Base-by-base conservation (phyloP, 129 eudicot species). In the Flaveria robusta region DNA sequence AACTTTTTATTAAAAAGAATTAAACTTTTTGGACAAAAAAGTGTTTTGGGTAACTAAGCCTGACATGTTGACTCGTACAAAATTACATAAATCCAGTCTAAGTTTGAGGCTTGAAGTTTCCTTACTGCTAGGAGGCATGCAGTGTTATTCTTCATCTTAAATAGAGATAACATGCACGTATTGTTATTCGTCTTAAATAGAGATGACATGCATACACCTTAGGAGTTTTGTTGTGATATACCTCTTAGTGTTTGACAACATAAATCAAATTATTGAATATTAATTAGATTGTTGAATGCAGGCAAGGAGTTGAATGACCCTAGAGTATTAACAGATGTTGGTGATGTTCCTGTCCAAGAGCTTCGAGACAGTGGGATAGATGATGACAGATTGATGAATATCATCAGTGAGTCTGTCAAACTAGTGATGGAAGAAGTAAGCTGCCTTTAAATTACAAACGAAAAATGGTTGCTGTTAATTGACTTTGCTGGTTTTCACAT, bases 321-420 rank as follows among this genome's bases (percentile, higher is more conserved):
- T 26, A 74, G 96, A 45, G 88, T 93, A 50, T 87, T 93, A 69
- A 88, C 98, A n/a, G 98, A 93, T 83, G 97, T 93, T 60, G 98
- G 98, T 72, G 98, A 93, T 87, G 91, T 93, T 71, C 97, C 97
- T 54, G 85, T 93, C 63, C 97, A 93, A 79, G 98, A 93, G 86
- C 85, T 93, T 67, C 86, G 98, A 82, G 98, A 88, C 68, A 88
- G 97, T 85, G 97, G 96, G 34, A 81, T 93, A 39, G 92, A 88
- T 76, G 98, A 91, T 87, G 97, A 91, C 78, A 91, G 89, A 77
- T 76, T 93, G 81, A 93, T 91, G 98, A 74, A 83, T 56, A 87
- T 88, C 50, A 83, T 93, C 76, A 85, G 86, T 51, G 96, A 93
- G 79, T 93, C 98, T 66, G 98, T 93, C 77, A 93, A 90, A 86